Evolutionary conservation across 495 filamentous ascomycete species (phyloP).

Genomic region (Aspergillus asperescens): DNA sequence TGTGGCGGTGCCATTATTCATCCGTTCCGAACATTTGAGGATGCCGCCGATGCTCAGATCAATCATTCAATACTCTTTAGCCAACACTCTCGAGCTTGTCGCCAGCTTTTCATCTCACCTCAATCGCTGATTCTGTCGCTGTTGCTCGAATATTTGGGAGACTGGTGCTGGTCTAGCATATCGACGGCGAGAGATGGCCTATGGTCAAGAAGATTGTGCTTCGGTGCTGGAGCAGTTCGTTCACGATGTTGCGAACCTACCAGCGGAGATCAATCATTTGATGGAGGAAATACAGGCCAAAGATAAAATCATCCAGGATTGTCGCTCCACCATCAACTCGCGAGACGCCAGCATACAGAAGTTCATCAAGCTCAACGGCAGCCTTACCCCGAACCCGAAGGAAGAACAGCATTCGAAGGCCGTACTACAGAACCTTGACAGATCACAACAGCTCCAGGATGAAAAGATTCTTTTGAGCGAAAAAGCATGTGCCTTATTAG

Average conservation of each 20-base stretch:
- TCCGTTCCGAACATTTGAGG: too few species aligned
- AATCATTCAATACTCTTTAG: too few species aligned
- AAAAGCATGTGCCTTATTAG: constrained; percentile 71
- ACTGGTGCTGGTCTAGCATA: not conserved
- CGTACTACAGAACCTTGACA: constrained; percentile 66
- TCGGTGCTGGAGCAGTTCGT: constrained; percentile 90
- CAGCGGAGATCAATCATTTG: constrained; percentile 84
- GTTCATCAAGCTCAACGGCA: constrained; percentile 80
- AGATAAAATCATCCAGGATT: constrained; percentile 72
- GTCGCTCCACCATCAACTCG: constrained; percentile 64
- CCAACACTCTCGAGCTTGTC: too few species aligned
- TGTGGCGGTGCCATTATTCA: too few species aligned
- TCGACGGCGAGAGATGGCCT: constrained; percentile 24
- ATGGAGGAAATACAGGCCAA: constrained; percentile 94
- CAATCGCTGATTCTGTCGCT: not conserved
- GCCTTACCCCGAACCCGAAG: constrained; percentile 75
- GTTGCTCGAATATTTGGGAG: not conserved
- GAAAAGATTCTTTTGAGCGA: constrained; percentile 80
- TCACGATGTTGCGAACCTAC: constrained; percentile 83
- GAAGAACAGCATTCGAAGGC: constrained; percentile 68
- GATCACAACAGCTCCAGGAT: constrained; percentile 67
- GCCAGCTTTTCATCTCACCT: not conserved
- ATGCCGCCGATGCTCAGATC: too few species aligned
- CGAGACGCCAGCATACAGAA: constrained; percentile 82
- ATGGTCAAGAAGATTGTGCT: constrained; percentile 67